Evolutionary conservation across 1,139 yeast genomes (phyloP), one percentile per base, ranked within the genome.

Genomic region (Candida sp.): DNA sequence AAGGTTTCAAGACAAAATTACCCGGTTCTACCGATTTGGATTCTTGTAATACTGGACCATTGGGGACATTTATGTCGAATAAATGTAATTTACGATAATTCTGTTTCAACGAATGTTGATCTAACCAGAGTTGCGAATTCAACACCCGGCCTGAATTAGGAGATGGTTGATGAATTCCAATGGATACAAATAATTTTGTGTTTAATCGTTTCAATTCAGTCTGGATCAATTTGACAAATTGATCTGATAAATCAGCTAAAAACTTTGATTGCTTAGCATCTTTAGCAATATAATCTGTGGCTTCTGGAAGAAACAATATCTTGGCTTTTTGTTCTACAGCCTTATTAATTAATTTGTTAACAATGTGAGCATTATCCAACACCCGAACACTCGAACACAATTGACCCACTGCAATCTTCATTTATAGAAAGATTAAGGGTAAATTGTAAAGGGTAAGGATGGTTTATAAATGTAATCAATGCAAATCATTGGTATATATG

Each of bases 241-340:
- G 75, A 0, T 79, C 68, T 2, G 84, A 77, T 2, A 77, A 53
- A 34, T 70, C 60, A 0, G 86, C 89, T 27, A 91, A 66, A 30
- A 67, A 54, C 42, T 75, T 68, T 1, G 96, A 84, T 51, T 88
- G 91, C 1, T 61, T 61, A 1, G 95, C 82, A 50, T 82, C 78
- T 38, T 79, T 70, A 4, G 96, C 85, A 36, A 93, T 75, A 60
- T 89, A 93, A 57, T 93, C 98, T 1, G 93, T 77, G 0, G 98
- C 98, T 60, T 93, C 99, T 1, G 98, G 98, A 36, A 93, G 74
- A 57, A 91, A 90, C 7, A 91, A 70, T 3, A 88, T 80, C 47
- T 75, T 68, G 9, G 84, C 89, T 4, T 82, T 74, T 8, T 72
- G 59, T 6, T 64, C 63, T 0, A 86, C 74, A 0, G 97, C 96